Evolutionary conservation across 495 filamentous ascomycete species (phyloP).

Genomic region (Trypethelium eluteriae): DNA sequence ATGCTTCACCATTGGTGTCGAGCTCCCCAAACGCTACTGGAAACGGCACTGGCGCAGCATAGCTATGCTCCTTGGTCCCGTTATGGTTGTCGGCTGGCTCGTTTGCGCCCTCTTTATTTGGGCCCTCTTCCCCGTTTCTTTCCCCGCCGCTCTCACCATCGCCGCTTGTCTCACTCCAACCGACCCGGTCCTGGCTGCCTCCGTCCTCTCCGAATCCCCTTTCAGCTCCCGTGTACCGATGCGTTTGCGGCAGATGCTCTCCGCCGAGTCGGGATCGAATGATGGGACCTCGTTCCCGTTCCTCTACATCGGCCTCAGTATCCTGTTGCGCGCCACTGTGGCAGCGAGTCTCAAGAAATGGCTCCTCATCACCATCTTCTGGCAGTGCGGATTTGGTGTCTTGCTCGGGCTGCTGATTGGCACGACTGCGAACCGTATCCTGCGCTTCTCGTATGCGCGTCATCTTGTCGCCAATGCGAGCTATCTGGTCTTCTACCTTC

Average conservation of each 20-base stretch:
- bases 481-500: constrained; percentile 46
- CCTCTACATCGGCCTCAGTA: constrained; percentile 40
- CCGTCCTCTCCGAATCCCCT: constrained; percentile 39
- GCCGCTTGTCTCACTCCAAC: constrained; percentile 46
- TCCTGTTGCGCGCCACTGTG: constrained; percentile 29
- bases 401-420: constrained; percentile 39
- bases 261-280: constrained; percentile 46
- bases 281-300: constrained; percentile 46
- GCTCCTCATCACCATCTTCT: constrained; percentile 43
- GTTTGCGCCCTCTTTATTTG: constrained; percentile 39
- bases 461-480: constrained; percentile 37
- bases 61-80: constrained; percentile 41
- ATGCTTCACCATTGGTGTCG: constrained; percentile 33
- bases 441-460: constrained; percentile 34
- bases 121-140: constrained; percentile 34
- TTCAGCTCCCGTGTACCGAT: constrained; percentile 42
- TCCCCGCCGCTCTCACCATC: constrained; percentile 39
- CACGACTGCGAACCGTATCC: constrained; percentile 34
- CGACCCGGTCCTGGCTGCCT: constrained; percentile 45
- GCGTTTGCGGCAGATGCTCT: constrained; percentile 41
- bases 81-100: constrained; percentile 47
- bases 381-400: constrained; percentile 43
- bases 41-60: constrained; percentile 39
- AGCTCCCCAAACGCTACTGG: constrained; percentile 43
- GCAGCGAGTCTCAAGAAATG: constrained; percentile 39